These are phyloP conservation scores for Pichia cactophila DNA, from an alignment of 1,139 yeast genomes.

Conservation along the genomic window DNA sequence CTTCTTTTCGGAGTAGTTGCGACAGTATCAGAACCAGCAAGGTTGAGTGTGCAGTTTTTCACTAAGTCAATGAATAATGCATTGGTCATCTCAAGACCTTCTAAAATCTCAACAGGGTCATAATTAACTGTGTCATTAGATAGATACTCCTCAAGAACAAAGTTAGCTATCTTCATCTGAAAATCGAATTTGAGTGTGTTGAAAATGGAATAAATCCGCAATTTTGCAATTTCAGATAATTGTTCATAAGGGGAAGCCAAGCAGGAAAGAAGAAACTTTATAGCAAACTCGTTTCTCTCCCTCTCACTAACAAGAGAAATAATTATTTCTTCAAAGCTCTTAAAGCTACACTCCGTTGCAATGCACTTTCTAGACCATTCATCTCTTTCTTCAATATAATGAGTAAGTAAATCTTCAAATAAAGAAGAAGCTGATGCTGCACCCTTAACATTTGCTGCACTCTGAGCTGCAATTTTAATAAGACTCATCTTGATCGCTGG, in stretches of 20 bases:
- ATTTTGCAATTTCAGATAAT: slow-evolving; percentile 44
- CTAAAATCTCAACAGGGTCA: slow-evolving; percentile 53
- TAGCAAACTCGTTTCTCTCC: slow-evolving; percentile 49
- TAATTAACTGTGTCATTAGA: slow-evolving; percentile 29
- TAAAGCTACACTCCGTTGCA: slow-evolving; percentile 41
- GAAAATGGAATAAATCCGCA: slow-evolving; percentile 43
- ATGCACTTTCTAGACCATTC: slow-evolving; percentile 40
- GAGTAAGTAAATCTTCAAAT: slow-evolving; percentile 32
- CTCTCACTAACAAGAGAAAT: slow-evolving; percentile 51
- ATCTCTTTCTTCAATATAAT: slow-evolving; percentile 38
- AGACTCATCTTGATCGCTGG: slow-evolving; percentile 41
- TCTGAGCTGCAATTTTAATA: slow-evolving; percentile 31
- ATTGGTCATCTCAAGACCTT: slow-evolving; percentile 39
- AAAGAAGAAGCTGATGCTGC: slow-evolving; percentile 34
- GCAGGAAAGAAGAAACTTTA: slow-evolving; percentile 52
- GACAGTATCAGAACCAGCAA: slow-evolving; percentile 17
- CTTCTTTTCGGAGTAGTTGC: slow-evolving; percentile 57
- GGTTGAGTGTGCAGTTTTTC: slow-evolving; percentile 37
- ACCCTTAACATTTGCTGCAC: slow-evolving; percentile 29
- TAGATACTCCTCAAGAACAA: slow-evolving; percentile 47
- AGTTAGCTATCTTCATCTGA: slow-evolving; percentile 50
- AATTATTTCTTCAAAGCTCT: slow-evolving; percentile 47
- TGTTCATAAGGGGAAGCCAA: slow-evolving; percentile 44
- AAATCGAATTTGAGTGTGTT: slow-evolving; percentile 46
- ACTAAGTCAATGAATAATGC: slow-evolving; percentile 43